Percentiles rank a stretch among this genome's conserved stretches.
Conservation (phyloP, 495 filamentous ascomycete genomes). For the Pyrenula aspistea region DNA sequence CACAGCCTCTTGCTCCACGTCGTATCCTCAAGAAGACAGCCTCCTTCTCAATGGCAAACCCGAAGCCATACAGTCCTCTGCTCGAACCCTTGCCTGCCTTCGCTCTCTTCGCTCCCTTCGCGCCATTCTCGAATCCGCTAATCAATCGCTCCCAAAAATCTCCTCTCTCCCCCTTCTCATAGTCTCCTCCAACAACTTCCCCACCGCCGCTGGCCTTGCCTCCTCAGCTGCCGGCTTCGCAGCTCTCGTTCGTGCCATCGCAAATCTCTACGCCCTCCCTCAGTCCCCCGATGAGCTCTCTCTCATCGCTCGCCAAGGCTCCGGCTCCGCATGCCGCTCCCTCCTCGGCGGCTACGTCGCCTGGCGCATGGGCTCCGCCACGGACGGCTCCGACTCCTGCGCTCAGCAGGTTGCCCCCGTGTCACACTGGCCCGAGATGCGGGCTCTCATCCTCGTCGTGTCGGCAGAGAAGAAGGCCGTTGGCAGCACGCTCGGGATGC, state of each 20-base stretch:
- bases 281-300: constrained; percentile 68
- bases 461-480: constrained; percentile 92
- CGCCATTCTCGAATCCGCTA: constrained; percentile 53
- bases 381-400: constrained; percentile 70
- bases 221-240: constrained; percentile 90
- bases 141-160: constrained; percentile 66
- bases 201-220: constrained; percentile 92
- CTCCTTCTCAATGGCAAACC: constrained; percentile 73
- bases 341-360: constrained; percentile 93
- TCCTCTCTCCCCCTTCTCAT: constrained; percentile 63
- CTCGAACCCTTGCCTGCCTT: constrained; percentile 85
- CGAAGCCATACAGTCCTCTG: constrained; percentile 67
- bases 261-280: constrained; percentile 77
- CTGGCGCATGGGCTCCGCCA: constrained; percentile 63
- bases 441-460: constrained; percentile 79
- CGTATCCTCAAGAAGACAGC: constrained; percentile 57
- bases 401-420: constrained; percentile 79
- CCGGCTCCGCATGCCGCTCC: constrained; percentile 82
- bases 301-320: constrained; percentile 86
- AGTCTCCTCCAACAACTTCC: constrained; percentile 95
- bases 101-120: constrained; percentile 70
- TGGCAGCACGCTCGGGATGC: constrained; percentile 84
- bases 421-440: constrained; percentile 89
- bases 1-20: constrained; percentile 78
- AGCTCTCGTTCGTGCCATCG: constrained; percentile 84